phyloP scores from a whole-genome alignment of 208 protist genomes.

The Leishmania major region DNA sequence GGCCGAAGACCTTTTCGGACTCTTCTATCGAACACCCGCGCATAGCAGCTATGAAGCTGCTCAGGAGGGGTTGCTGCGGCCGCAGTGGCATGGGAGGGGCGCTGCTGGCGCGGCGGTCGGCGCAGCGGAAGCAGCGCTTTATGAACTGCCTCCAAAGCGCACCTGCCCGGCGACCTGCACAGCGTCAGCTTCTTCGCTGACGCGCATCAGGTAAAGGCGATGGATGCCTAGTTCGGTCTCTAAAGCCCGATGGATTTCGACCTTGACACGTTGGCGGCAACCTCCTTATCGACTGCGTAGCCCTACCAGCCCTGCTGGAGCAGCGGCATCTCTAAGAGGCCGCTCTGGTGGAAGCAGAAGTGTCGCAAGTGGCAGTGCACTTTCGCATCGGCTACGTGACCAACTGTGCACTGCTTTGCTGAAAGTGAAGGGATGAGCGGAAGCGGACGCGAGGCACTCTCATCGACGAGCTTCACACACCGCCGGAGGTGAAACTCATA shows the following conservation, averaged over 20 bases:
- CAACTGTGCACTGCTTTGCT: not conserved
- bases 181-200: slow-evolving; percentile 43
- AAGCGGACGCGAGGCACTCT: too few species aligned
- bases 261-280: slow-evolving; percentile 38
- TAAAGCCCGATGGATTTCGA: slow-evolving; percentile 44
- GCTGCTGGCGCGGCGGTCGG: slow-evolving; percentile 21
- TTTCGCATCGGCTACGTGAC: not conserved
- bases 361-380: not conserved
- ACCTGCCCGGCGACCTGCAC: slow-evolving; percentile 46
- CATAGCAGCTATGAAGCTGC: slow-evolving; percentile 38
- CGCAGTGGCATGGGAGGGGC: slow-evolving; percentile 25
- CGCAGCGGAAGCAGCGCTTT: slow-evolving; percentile 43
- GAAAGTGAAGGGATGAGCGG: not conserved
- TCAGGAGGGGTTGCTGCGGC: slow-evolving; percentile 32
- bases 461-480: not conserved
- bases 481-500: not conserved
- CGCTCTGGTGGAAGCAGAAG: not conserved
- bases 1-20: slow-evolving; percentile 44
- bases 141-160: slow-evolving; percentile 42
- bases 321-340: not conserved
- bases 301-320: slow-evolving; percentile 31
- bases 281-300: slow-evolving; percentile 39
- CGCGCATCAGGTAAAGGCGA: slow-evolving; percentile 29
- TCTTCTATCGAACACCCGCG: slow-evolving; percentile 32
- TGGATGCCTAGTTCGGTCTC: slow-evolving; percentile 46